Conservation (phyloP, 768 basidiomycete genomes). For the Hypholoma fasciculare region DNA sequence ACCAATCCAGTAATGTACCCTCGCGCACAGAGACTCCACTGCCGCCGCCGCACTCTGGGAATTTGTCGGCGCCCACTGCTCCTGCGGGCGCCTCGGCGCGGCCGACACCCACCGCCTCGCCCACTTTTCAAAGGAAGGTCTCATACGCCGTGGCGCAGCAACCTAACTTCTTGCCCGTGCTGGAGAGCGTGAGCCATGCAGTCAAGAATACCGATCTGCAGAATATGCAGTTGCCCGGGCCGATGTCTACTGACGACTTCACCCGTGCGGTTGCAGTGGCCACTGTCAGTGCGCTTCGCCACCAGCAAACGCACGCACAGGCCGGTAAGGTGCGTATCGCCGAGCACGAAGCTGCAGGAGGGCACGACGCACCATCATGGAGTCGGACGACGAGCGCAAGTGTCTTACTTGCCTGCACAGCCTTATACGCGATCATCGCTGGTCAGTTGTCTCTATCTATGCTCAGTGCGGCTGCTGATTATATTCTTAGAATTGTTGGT, state of each 20-base stretch:
- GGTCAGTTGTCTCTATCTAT: conserved; percentile 50
- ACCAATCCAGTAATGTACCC: conserved; percentile 26
- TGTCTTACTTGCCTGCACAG: conserved; percentile 87
- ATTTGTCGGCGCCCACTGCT: conserved; percentile 5
- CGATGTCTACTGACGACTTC: conserved; percentile 84
- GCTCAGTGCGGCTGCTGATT: neutral
- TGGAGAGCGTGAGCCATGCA: conserved; percentile 79
- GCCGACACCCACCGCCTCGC: conserved; percentile 34
- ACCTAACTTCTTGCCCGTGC: conserved; percentile 55
- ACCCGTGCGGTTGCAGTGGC: conserved; percentile 93
- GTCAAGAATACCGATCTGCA: conserved; percentile 60
- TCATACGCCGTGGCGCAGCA: conserved; percentile 50
- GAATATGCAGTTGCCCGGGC: conserved; percentile 57
- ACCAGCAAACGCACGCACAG: conserved; percentile 63
- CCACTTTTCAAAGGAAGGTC: conserved; percentile 46
- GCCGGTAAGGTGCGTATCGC: conserved; percentile 38
- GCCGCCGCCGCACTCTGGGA: conserved; percentile 25
- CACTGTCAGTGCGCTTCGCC: conserved; percentile 86
- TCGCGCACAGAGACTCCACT: conserved; percentile 41
- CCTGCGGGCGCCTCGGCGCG: neutral
- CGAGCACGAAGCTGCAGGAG: conserved; percentile 56
- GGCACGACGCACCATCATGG: conserved; percentile 97
- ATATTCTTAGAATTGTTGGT: conserved; percentile 76
- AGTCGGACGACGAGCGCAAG: conserved; percentile 87
- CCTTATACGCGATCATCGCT: conserved; percentile 92